Base-by-base conservation (phyloP, 768 basidiomycete genomes). In the Calvatia gigantea region DNA sequence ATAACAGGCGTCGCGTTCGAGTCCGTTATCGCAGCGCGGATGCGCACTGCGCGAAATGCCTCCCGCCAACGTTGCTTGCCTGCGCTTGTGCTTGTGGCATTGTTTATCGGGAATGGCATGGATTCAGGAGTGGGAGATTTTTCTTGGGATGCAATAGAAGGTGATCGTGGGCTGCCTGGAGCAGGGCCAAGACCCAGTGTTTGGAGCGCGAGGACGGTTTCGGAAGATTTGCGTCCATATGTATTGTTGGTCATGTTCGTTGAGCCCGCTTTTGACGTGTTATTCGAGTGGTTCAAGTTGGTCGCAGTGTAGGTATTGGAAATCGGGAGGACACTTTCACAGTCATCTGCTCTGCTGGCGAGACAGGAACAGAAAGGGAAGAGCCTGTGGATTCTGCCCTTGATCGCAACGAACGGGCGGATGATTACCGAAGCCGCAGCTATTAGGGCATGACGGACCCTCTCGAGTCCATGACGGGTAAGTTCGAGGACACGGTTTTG, bases 31-130 rank as follows among this genome's bases (percentile, higher is more conserved):
- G 37, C 35, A 3, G 45, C 61, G 21, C 70, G 74, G 68, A 79
- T 73, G 58, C 70, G 75, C 29, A 81, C 73, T 41, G 70, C 76
- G 17, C 73, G 68, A 4, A 77, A 35, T 0, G 78, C 76, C 41
- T 75, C 73, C 48, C 64, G 67, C 79, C 78, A 80, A 8, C 77
- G 70, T 43, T 74, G 65, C 57, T 70, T 77, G 0, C 75, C 77
- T 7, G 61, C 56, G 3, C 70, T 65, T 3, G 68, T 57, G 3
- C 70, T 65, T 3, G 68, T 57, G 14, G 67, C 48, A 3, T 62
- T 56, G 15, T 60, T 15, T 12, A 54, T 52, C 14, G 56, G 29
- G 53, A 55, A 54, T 17, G 50, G 42, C 9, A 43, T 47, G 17
- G 57, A 17, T 35, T 56, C 51, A 56, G 28, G 5, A 25, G 27